Percentiles rank a stretch among this genome's conserved stretches.
These are phyloP conservation scores for grape (Vitis vinifera) DNA, from an alignment of 164 flowering plant species.

Conservation along the genomic window DNA sequence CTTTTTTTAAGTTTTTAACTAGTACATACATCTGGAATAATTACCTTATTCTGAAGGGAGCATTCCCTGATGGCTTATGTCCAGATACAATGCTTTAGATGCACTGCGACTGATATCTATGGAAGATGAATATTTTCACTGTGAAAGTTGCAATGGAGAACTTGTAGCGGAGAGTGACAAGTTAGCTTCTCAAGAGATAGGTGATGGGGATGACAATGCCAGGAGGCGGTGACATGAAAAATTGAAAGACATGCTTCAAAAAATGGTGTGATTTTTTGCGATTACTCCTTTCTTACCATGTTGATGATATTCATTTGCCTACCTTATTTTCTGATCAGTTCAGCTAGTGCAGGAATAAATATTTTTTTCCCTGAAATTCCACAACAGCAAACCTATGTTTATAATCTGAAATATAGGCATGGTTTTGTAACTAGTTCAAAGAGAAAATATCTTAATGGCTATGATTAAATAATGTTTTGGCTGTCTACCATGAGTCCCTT, in stretches of 20 bases:
- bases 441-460: no score
- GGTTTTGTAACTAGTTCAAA: no score
- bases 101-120: constrained; percentile 65
- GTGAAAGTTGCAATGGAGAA: constrained; percentile 87
- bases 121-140: constrained; percentile 75
- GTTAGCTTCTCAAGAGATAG: constrained; percentile 77
- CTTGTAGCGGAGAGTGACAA: constrained; percentile 94
- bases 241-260: constrained; percentile 76
- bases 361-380: no score
- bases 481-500: no score
- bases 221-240: constrained; percentile 82
- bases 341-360: no score
- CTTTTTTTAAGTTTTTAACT: background rate
- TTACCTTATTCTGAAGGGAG: no score
- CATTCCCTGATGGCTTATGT: constrained; percentile 9
- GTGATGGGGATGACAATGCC: constrained; percentile 94
- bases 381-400: no score
- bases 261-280: constrained; percentile 43
- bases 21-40: no score
- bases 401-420: no score
- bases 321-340: no score
- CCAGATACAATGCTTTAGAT: constrained; percentile 92
- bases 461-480: no score
- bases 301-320: no score
- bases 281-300: background rate